Base-by-base conservation (phyloP, 2,329 filamentous ascomycete species). In the Raffaelea ambrosiae region DNA sequence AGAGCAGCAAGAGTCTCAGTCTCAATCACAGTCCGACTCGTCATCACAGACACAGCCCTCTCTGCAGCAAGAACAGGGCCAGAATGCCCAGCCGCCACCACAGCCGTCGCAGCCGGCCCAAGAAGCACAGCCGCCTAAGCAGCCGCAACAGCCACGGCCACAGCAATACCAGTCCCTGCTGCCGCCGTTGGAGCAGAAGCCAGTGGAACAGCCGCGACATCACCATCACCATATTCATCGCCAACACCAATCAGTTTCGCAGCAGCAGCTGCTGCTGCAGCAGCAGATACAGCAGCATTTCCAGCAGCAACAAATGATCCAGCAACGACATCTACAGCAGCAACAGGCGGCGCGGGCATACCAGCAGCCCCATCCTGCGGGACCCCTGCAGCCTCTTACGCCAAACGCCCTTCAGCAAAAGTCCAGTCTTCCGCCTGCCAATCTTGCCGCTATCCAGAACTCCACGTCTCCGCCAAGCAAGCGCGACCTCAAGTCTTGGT, bases 401-500 rank as follows among this genome's bases (percentile, higher is more conserved):
- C 53, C 50, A 14, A 53, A 50, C 33, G 29, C 50, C 3, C 46
- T 20, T 38, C 44, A 39, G 36, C 39, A 48, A 22, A 47, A 29
- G 40, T 47, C 50, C 3, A 46, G 45, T 33, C 44, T 43, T 29
- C 51, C 33, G 31, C 29, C 40, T 40, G 40, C 44, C 20, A 23
- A 19, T 31, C 39, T 26, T 26, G 11, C 51, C 44, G 11, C 50
- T 62, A 36, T 63, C 58, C 49, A 65, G 62, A 66, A 68, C 66
- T 59, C 74, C 63, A 62, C 75, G 63, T 88, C 87, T 39, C 87
- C 86, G 48, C 88, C 88, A 26, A 88, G 82, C 55, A 94, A 86
- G 70, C 82, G 88, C 63, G 89, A 95, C 64, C 73, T 97, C 57
- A 86, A 89, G 58, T 94, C 87, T 51, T 98, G 93, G 93, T 97